Evolutionary conservation across 345 rosid species (phyloP), one percentile per base, ranked within the genome.

Genomic region (Syzygium oleosum): DNA sequence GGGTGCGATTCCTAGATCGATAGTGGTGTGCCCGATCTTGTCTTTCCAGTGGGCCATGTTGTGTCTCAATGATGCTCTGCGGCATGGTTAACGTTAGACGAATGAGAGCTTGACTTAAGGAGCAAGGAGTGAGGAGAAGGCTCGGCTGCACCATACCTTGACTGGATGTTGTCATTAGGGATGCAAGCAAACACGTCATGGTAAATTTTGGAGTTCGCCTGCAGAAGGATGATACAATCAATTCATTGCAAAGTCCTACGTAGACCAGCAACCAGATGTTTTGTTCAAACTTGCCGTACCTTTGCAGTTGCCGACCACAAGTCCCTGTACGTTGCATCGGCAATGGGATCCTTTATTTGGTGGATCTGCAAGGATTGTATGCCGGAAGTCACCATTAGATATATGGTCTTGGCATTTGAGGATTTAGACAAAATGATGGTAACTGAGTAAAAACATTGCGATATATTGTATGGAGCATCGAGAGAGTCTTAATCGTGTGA

Each of bases 1-100:
- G 0, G 94, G 97, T 77, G 99, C 98, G 85, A 96, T 94, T 59
- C 98, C 99, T 59, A 95, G 88, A 89, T 97, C 99, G 41, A 95
- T 96, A 34, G 97, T 96, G 38, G 94, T 94, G 68, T 95, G 96
- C 16, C 94, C 95, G 22, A 94, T 91, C 87, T 93, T 95, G 46
- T 95, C 98, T 91, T 93, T 96, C 91, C 93, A 93, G 41, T 91
- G 84, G 87, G 92, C 85, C 89, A 87, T 87, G 89, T 90, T 94
- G 84, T 90, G 95, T 91, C 98, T 94, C n/a, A 97, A 89, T 19
- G 91, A 92, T 87, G 94, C 89, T 89, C 99, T 97, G 94, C 87
- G 84, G 53, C 53, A 85, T 51, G 8, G 41, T 85, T 54, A 8
- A 25, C 78, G 41, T 52, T 51, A 21, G 78, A 51, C 19, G 46